Evolutionary conservation across 1,284 basidiomycete genomes (phyloP), one percentile per base, ranked within the genome.

Genomic region (Cystobasidium slooffiae): DNA sequence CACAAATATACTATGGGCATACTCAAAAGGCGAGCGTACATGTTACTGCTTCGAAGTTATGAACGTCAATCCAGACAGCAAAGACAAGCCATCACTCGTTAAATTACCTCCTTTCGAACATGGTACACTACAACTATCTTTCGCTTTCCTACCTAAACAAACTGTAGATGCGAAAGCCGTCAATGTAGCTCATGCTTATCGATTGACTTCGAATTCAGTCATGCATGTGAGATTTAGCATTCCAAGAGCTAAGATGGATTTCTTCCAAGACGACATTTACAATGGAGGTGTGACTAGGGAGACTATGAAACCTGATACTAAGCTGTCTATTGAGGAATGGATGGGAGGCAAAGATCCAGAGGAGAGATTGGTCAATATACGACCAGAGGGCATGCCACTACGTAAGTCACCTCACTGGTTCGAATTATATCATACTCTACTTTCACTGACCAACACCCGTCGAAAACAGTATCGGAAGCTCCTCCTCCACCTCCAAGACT

Each of bases 171-270:
- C 84, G 14, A 78, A 77, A 51, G 81, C 93, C 84, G 91, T 94
- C 24, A 87, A 90, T 81, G 91, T 95, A 80, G 79, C 83, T 8
- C 84, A 84, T 52, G 88, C 88, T 16, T 82, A 83, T 20, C 85
- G 91, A 51, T 84, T 89, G 62, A 93, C 94, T n/a, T 90, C 92
- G 82, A 94, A 93, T 83, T 92, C 94, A 61, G 89, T 97, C 39
- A 83, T 85, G 72, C 80, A 81, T 52, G 83, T 85, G n/a, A 76
- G 80, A 1, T 85, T 85, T 74, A 81, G 78, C 6, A 82, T 86
- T 1, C 84, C 84, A 7, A 78, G 85, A 16, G 83, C 83, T 55
- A 64, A 80, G 75, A 73, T 75, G 16, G 83, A 84, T 31, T 84
- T 82, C 80, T 85, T 85, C 81, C 85, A 86, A 77, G 83, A 86